Percentiles rank a stretch among this genome's conserved stretches.
Conservation (phyloP, 192 early-diverging fungal genomes). For the Rhizoclosmatium globosum region DNA sequence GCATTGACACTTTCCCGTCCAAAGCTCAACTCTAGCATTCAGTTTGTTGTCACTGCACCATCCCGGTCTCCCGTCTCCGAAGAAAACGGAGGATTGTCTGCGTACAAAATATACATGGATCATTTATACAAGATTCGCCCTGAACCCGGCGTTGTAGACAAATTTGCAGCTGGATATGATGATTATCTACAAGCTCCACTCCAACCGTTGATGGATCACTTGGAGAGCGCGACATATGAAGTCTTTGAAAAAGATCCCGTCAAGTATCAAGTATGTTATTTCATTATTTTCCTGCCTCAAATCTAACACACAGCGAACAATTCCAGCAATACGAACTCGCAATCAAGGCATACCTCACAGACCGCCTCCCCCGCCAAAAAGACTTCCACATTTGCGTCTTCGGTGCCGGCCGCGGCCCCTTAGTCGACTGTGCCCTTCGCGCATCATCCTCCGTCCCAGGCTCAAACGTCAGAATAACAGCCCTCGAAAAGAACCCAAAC, state of each 20-base stretch:
- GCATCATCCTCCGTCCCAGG: conserved; percentile 72
- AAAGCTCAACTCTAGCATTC: conserved; percentile 38
- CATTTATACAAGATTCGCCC: conserved; percentile 74
- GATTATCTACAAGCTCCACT: conserved; percentile 84
- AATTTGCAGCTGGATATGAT: conserved; percentile 85
- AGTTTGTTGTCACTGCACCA: conserved; percentile 51
- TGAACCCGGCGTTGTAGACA: conserved; percentile 66
- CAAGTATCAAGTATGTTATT: conserved; percentile 88
- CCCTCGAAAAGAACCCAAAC: conserved; percentile 97
- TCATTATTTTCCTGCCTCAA: too few relatives aligned
- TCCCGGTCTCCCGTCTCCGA: conserved; percentile 40
- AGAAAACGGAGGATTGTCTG: conserved; percentile 50
- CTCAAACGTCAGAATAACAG: conserved; percentile 75
- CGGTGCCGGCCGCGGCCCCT: conserved; percentile 94
- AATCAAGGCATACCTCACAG: conserved; percentile 42
- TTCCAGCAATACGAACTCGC: conserved; percentile 60
- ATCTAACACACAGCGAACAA: too few relatives aligned
- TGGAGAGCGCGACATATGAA: conserved; percentile 94
- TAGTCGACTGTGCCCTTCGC: conserved; percentile 86
- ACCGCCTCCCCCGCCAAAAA: conserved; percentile 37
- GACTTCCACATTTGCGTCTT: conserved; percentile 82
- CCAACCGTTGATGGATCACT: conserved; percentile 93
- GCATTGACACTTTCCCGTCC: too few relatives aligned
- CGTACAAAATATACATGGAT: conserved; percentile 83
- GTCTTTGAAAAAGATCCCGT: conserved; percentile 95